Evolutionary conservation across 1,284 basidiomycete genomes (phyloP).

Genomic region (Flammula alnicola): DNA sequence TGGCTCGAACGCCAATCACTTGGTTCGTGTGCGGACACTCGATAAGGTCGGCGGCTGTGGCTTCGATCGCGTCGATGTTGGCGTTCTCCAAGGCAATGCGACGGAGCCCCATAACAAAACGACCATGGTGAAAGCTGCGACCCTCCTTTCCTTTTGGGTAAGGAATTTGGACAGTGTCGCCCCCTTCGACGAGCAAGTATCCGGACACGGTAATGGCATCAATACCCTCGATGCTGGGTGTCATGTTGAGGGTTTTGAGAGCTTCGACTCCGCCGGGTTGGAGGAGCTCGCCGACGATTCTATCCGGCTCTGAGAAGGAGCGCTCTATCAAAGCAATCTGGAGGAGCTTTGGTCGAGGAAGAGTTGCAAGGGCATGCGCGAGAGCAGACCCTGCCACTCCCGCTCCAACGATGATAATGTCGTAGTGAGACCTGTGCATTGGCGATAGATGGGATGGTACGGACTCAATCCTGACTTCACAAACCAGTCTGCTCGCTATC

Average conservation of each 20-base stretch:
- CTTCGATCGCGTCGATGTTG: background rate
- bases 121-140: conserved; percentile 5
- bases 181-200: background rate
- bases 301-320: conserved; percentile 2
- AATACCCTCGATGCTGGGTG: background rate
- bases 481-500: too few species aligned
- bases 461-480: too few species aligned
- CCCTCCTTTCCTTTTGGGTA: conserved; percentile 4
- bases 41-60: background rate
- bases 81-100: background rate
- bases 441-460: background rate
- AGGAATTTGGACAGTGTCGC: background rate
- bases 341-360: background rate
- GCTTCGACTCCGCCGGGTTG: conserved; percentile 5
- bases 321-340: background rate
- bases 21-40: background rate
- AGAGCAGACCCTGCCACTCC: conserved; percentile 3
- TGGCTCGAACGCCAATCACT: too few species aligned
- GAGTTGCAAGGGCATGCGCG: background rate
- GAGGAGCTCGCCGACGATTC: conserved; percentile 2
- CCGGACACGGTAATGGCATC: conserved; percentile 2
- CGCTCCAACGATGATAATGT: conserved; percentile 2
- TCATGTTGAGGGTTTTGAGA: background rate
- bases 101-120: background rate
- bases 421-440: background rate